phyloP scores from a whole-genome alignment of 495 filamentous ascomycete genomes.

The Xylaria venustula region DNA sequence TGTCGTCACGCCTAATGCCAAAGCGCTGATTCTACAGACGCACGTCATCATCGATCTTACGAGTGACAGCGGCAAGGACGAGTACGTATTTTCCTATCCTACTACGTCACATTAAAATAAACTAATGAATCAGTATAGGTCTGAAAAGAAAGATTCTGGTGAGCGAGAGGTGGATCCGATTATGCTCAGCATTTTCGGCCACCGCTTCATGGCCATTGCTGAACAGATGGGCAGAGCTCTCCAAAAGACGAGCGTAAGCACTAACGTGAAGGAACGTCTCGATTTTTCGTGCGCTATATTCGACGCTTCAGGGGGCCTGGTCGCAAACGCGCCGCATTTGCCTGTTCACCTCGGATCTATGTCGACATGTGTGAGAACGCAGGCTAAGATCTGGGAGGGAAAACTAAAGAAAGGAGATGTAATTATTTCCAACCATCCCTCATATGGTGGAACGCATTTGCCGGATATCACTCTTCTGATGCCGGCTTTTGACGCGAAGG shows the following conservation, averaged over 20 bases:
- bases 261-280: constrained; percentile 95
- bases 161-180: constrained; percentile 74
- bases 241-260: constrained; percentile 96
- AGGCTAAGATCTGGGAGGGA: constrained; percentile 90
- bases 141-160: constrained; percentile 36
- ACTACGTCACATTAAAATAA: neutral
- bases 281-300: constrained; percentile 98
- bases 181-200: constrained; percentile 91
- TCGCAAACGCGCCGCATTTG: constrained; percentile 93
- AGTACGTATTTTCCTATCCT: constrained; percentile 19
- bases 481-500: constrained; percentile 75
- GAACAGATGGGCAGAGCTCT: constrained; percentile 96
- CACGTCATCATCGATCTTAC: constrained; percentile 73
- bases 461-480: constrained; percentile 95
- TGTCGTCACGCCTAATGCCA: constrained; percentile 78
- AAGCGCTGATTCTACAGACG: constrained; percentile 69
- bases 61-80: constrained; percentile 54
- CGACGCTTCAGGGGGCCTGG: constrained; percentile 82
- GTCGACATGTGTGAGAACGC: constrained; percentile 91
- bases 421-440: constrained; percentile 92
- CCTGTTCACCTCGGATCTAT: constrained; percentile 89
- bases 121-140: constrained; percentile 23
- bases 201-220: constrained; percentile 98
- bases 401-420: constrained; percentile 91
- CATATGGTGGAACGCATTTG: constrained; percentile 77